Evolutionary conservation across 331 rosid genomes (phyloP).

Genomic region (Dryas integrifolia): DNA sequence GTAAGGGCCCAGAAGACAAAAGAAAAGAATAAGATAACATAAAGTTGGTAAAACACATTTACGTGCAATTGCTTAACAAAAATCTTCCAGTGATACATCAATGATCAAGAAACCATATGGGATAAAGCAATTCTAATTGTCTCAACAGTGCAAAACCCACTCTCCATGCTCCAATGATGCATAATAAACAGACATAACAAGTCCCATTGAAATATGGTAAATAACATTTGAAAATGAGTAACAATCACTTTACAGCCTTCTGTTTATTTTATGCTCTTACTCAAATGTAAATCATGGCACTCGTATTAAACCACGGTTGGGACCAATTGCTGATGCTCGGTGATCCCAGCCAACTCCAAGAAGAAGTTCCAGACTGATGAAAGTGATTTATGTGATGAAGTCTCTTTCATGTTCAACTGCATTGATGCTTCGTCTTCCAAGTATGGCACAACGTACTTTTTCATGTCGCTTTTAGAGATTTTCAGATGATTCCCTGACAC

Average conservation of each 20-base stretch:
- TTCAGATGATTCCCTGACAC: constrained; percentile 63
- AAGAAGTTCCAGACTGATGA: constrained; percentile 28
- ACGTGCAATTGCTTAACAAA: too few relatives aligned
- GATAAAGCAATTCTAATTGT: too few relatives aligned
- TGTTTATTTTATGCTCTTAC: neutral
- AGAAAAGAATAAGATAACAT: too few relatives aligned
- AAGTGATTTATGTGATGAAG: constrained; percentile 20
- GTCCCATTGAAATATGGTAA: neutral
- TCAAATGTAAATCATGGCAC: neutral
- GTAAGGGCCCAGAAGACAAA: too few relatives aligned
- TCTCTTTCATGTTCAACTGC: constrained; percentile 7
- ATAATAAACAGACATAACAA: neutral
- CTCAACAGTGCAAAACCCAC: neutral
- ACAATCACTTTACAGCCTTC: neutral
- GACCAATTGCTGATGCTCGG: constrained; percentile 12
- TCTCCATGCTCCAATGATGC: constrained; percentile 1
- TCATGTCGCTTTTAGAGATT: constrained; percentile 51
- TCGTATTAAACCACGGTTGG: constrained; percentile 7
- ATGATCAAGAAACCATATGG: too few relatives aligned
- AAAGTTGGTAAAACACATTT: too few relatives aligned
- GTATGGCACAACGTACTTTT: constrained; percentile 60
- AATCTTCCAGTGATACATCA: too few relatives aligned
- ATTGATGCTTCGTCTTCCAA: constrained; percentile 43
- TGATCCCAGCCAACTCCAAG: constrained; percentile 24
- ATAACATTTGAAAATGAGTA: neutral